Evolutionary conservation across 164 flowering plant genomes (phyloP).

Genomic region (Cinnamomum micranthum): DNA sequence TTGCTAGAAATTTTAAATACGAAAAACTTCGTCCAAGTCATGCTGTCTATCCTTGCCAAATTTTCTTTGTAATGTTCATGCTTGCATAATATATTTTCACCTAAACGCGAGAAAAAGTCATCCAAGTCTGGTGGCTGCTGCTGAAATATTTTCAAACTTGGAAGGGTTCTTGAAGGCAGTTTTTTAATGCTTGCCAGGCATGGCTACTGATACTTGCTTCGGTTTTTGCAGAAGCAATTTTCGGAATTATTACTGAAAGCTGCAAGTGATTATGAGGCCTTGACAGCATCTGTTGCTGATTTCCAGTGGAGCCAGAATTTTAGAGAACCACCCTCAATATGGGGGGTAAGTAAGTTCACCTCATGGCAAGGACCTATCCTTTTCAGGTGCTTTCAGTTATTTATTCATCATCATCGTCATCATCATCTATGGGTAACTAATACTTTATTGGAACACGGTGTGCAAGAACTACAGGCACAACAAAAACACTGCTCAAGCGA

Average conservation of each 20-base stretch:
- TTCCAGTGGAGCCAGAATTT: conserved; percentile 98
- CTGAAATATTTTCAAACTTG: not conserved
- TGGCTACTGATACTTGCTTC: not conserved
- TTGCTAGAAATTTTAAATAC: no score
- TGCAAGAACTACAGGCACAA: no score
- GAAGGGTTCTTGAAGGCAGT: not conserved
- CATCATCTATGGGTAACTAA: no score
- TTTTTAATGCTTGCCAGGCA: not conserved
- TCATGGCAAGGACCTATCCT: not conserved
- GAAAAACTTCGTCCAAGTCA: not conserved
- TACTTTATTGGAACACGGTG: no score
- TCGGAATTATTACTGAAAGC: conserved; percentile 93
- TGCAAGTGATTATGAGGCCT: conserved; percentile 94
- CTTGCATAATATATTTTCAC: not conserved
- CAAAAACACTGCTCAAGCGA: no score
- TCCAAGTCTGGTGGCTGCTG: not conserved
- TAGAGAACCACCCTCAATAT: conserved; percentile 85
- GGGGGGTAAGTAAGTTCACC: conserved; percentile 88
- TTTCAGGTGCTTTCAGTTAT: no score
- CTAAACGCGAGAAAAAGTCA: no score
- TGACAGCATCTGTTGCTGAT: conserved; percentile 90
- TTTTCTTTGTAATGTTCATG: not conserved
- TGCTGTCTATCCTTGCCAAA: not conserved
- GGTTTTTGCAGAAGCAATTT: conserved; percentile 78
- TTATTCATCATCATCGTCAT: no score